Conservation (phyloP, 495 filamentous ascomycete species). For the Aspergillus hancockii region DNA sequence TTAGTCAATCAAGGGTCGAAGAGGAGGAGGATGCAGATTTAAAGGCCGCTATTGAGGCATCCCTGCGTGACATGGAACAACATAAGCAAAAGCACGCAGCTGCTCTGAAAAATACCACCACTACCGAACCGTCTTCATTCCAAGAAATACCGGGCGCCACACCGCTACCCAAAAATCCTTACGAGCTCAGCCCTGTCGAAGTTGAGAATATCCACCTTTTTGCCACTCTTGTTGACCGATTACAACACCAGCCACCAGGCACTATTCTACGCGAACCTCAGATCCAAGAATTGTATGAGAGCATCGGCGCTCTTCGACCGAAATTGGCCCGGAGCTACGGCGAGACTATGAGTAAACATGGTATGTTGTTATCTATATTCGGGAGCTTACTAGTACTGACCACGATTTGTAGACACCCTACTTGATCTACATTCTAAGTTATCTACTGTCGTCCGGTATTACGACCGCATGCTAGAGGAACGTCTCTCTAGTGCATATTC, state of each 20-base stretch:
- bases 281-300: conserved; percentile 97
- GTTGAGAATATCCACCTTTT: conserved; percentile 98
- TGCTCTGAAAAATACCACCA: conserved; percentile 65
- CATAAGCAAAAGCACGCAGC: conserved; percentile 90
- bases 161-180: conserved; percentile 79
- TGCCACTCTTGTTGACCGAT: conserved; percentile 86
- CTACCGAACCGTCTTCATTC: conserved; percentile 26
- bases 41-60: conserved; percentile 94
- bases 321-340: conserved; percentile 96
- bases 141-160: conserved; percentile 29
- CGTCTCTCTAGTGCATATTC: conserved; percentile 89
- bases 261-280: conserved; percentile 94
- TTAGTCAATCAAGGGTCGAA: conserved; percentile 17
- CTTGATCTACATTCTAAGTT: conserved; percentile 94
- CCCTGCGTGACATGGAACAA: conserved; percentile 96
- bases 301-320: conserved; percentile 86
- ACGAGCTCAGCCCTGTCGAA: conserved; percentile 91
- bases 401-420: conserved; percentile 66
- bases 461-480: conserved; percentile 97
- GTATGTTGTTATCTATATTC: conserved; percentile 47
- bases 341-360: conserved; percentile 99
- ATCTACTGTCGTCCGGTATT: conserved; percentile 96
- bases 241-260: conserved; percentile 93
- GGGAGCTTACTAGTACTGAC: conserved; percentile 18
- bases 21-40: conserved; percentile 83